These are phyloP conservation scores for Alternaria alternata DNA, from an alignment of 2,329 filamentous ascomycete genomes.

Conservation along the genomic window DNA sequence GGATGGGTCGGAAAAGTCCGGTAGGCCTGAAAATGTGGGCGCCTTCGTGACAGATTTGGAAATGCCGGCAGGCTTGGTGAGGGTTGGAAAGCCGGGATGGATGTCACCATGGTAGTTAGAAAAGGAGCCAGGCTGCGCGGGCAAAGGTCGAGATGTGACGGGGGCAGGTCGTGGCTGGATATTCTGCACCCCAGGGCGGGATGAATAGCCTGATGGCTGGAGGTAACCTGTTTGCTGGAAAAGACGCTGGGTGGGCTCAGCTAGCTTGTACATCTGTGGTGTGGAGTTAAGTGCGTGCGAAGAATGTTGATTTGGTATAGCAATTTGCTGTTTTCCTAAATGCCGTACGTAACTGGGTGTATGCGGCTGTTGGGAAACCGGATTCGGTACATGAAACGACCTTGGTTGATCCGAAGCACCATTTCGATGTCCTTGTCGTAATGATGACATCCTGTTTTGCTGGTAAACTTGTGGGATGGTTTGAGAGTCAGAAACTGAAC, in stretches of 20 bases:
- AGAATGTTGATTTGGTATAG: no score
- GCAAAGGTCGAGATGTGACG: background rate
- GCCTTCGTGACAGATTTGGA: background rate
- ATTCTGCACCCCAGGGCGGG: background rate
- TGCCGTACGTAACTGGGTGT: no score
- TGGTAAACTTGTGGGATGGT: background rate
- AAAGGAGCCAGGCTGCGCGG: background rate
- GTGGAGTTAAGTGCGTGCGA: no score
- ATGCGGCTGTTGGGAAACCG: no score
- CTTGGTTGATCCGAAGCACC: no score
- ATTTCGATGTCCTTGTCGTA: no score
- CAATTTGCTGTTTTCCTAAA: no score
- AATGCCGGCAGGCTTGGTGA: background rate
- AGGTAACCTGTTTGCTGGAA: background rate
- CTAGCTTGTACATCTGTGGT: no score
- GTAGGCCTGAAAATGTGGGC: background rate
- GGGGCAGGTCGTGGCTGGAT: background rate
- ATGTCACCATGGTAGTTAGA: background rate
- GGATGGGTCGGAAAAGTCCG: background rate
- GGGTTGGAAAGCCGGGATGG: background rate
- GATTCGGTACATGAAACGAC: no score
- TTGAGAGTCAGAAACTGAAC: background rate
- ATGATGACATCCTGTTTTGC: background rate
- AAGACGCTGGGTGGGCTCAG: no score
- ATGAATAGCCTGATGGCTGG: background rate